Base-by-base conservation (phyloP, 2,329 filamentous ascomycete species). In the Aspergillus sp. region DNA sequence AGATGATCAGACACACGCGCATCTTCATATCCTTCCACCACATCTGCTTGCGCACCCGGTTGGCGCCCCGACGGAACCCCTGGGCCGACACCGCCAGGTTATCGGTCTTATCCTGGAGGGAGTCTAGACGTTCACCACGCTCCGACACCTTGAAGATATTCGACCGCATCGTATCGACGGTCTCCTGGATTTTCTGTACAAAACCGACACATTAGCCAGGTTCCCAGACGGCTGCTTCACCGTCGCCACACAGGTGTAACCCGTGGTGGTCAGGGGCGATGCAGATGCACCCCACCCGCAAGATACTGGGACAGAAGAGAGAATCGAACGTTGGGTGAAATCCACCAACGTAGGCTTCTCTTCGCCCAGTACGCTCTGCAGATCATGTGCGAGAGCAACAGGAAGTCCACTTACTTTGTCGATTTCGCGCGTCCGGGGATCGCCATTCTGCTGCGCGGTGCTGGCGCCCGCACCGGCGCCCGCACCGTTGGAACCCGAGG, bases 1-100 rank as follows among this genome's bases (percentile, higher is more conserved):
- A 94, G 54, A 86, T 81, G 70, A 95, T 88, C 58, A 99, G 80
- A 78, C 93, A 97, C 81, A 96, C 94, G 74, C 94, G 87, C 94
- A 99, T 99, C 85, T 97, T 97, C 90, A 96, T 95, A 71, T 97
- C 93, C 83, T 97, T 97, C 93, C 92, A 97, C 93, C 93, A 97
- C 93, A 97, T 97, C 56, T 95, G 87, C 81, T 92, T 93, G 74
- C 94, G 86, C 64, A 99, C 93, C 66, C 90, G 82, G 81, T 97
- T 99, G 75, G 95, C 94, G 60, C 94, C 93, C 62, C 92, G 87
- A 67, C 92, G 90, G 84, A 99, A 99, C 58, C 90, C 91, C 74
- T 96, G 91, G 54, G 94, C 93, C 33, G 92, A 96, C 58, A 87
- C 85, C 55, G 92, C 92, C 62, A 99, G 82, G 76, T 95, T 95